phyloP scores from a whole-genome alignment of 768 basidiomycete genomes.

The Artomyces pyxidatus region DNA sequence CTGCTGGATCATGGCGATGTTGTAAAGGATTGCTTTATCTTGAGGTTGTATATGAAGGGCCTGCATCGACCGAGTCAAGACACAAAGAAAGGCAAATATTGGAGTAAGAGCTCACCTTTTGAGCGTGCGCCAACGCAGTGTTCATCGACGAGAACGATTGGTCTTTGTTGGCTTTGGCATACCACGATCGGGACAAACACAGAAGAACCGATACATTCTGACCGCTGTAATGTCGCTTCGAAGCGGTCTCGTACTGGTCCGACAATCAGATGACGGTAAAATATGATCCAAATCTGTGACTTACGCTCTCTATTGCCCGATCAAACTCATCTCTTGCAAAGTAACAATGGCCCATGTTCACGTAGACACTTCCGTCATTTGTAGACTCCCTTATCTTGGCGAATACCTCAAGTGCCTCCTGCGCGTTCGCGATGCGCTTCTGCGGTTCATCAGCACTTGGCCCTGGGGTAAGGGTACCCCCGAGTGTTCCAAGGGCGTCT shows the following conservation, averaged over 20 bases:
- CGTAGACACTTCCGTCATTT: constrained; percentile 76
- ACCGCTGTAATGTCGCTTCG: constrained; percentile 63
- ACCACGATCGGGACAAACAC: constrained; percentile 90
- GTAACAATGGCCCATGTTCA: constrained; percentile 96
- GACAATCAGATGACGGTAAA: neutral
- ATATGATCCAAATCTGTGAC: constrained; percentile 22
- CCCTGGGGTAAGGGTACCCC: constrained; percentile 40
- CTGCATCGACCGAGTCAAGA: constrained; percentile 35
- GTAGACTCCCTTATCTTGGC: constrained; percentile 85
- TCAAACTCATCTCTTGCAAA: constrained; percentile 92
- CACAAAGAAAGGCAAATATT: constrained; percentile 21
- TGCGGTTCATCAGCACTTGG: constrained; percentile 52
- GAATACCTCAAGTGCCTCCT: constrained; percentile 86
- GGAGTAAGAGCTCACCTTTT: constrained; percentile 43
- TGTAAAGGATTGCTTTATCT: constrained; percentile 89
- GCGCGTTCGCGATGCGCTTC: constrained; percentile 60
- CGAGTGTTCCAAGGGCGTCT: constrained; percentile 69
- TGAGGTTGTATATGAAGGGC: constrained; percentile 76
- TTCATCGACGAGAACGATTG: constrained; percentile 76
- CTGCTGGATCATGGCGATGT: constrained; percentile 97
- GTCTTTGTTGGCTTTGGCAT: constrained; percentile 87
- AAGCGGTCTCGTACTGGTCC: constrained; percentile 85
- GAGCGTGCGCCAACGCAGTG: constrained; percentile 76
- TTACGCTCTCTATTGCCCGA: constrained; percentile 88
- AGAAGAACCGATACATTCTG: constrained; percentile 71